phyloP scores from a whole-genome alignment of 148 eudicot species.

The Camellia sinensis region DNA sequence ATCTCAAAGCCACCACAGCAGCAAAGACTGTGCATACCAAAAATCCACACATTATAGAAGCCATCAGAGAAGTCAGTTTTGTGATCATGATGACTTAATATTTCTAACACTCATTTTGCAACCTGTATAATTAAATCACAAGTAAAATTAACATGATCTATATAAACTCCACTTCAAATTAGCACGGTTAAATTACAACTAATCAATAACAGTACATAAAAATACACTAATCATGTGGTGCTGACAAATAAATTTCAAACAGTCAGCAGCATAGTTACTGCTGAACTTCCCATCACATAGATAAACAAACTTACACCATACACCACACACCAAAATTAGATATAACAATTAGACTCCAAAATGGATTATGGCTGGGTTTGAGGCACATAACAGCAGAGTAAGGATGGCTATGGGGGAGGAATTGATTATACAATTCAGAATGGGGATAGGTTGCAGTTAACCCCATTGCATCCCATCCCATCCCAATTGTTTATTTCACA shows the following conservation, averaged over 20 bases:
- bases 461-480: not conserved
- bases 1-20: not conserved
- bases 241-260: not conserved
- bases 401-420: not conserved
- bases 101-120: not conserved
- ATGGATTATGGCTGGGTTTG: not conserved
- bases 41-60: not conserved
- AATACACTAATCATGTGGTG: not conserved
- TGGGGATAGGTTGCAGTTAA: not conserved
- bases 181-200: not conserved
- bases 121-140: not conserved
- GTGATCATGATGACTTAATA: not conserved
- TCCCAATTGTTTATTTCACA: not conserved
- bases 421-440: not conserved
- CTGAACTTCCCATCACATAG: no score
- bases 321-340: not conserved
- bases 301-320: no score
- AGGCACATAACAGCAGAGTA: not conserved
- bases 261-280: no score
- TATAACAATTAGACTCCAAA: not conserved
- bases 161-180: not conserved
- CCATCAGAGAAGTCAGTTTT: not conserved
- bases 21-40: not conserved
- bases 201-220: not conserved
- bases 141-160: not conserved